Conservation (phyloP, 208 protist species). For the Acanthamoeba triangularis region DNA sequence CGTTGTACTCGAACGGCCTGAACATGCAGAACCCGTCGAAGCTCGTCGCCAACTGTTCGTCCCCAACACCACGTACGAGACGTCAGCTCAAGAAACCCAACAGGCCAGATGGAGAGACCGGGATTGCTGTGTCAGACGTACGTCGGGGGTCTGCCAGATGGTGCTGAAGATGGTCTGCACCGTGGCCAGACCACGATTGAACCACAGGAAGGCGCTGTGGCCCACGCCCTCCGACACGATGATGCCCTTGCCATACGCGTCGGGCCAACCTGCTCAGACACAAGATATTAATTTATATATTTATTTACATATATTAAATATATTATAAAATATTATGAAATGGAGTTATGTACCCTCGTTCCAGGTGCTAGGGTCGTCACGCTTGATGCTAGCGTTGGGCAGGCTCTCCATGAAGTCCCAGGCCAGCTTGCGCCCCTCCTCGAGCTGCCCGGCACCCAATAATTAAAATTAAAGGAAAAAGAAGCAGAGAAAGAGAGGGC, state of each 20-base stretch:
- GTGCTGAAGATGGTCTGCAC: constrained; percentile 44
- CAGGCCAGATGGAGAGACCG: too few relatives aligned
- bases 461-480: not conserved
- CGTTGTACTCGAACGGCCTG: constrained; percentile 41
- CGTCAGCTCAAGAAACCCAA: not conserved
- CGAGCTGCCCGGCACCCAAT: not conserved
- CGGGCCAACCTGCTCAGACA: constrained; percentile 21
- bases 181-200: constrained; percentile 9
- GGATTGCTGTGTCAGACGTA: not conserved
- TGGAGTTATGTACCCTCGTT: not conserved
- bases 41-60: constrained; percentile 47
- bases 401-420: constrained; percentile 11
- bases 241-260: constrained; percentile 33
- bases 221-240: constrained; percentile 43
- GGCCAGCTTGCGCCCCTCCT: constrained; percentile 3
- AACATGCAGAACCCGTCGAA: constrained; percentile 71
- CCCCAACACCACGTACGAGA: not conserved
- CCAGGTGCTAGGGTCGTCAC: constrained; percentile 16
- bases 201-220: constrained; percentile 40
- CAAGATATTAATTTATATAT: too few relatives aligned
- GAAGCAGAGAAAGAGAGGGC: too few relatives aligned
- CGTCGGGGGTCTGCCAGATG: constrained; percentile 41
- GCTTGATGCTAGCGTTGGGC: constrained; percentile 14
- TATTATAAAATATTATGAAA: not conserved
- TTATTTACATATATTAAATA: too few relatives aligned